Base-by-base conservation (phyloP, 257 asterid species). In the Solanum appendiculatum region DNA sequence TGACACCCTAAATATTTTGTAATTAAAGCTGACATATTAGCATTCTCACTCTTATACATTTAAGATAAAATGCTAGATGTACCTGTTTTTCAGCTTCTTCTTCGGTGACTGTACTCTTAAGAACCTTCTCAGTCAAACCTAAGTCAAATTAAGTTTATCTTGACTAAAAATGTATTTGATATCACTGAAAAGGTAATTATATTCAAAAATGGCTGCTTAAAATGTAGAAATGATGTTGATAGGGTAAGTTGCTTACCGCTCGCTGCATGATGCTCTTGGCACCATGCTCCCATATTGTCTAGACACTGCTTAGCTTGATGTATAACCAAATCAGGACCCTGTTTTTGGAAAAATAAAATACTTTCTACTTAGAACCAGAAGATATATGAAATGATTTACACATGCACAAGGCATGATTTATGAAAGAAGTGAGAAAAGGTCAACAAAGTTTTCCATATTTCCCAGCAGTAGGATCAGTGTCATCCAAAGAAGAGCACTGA, bases 291-390 rank as follows among this genome's bases (percentile, higher is more conserved):
- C 99, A 95, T 97, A 86, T 89, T 90, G 88, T 94, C 97, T 86
- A 97, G 91, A 84, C 98, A 94, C 89, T 94, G 98, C 89, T 90
- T 92, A 34, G 94, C 44, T 92, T 95, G 99, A 91, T 93, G 94
- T 86, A 97, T 95, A 89, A 97, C 94, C 91, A 95, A 90, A 92
- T 95, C 96, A 83, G 99, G 99, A 54, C 99, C 99, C 99, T 97
- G 82, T 12, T 64, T 86, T 88, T 84, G 56, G 37, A 77, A 42
- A 20, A 16, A 42, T 25, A 77, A 77, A 2, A 44, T 44, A 42
- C 18, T 39, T 39, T 23, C 56, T 23, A 12, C 31, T 74, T 74
- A 39, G 54, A 74, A 74, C 82, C 23, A 74, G 54, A 13, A 33
- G 82, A 37, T 74, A 39, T 23, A 74, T 42, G 60, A 77, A 15